Conservation (phyloP, 2,329 filamentous ascomycete genomes). For the Aphanocladium album region DNA sequence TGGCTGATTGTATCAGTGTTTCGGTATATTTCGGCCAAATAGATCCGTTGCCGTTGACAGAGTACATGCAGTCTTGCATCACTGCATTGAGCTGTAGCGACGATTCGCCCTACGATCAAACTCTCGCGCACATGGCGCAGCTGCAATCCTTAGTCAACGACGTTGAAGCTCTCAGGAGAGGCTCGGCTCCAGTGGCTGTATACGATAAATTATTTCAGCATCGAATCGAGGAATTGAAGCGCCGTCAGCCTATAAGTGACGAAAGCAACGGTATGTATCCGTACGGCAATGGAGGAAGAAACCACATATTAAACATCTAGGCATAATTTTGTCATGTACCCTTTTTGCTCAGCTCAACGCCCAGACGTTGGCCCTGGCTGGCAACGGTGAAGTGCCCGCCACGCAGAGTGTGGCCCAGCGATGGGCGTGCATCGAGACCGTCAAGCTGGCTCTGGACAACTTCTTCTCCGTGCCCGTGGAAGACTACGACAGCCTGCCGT, state of each 20-base stretch:
- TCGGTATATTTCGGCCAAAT: background rate
- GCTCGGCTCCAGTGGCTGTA: background rate
- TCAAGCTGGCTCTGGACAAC: background rate
- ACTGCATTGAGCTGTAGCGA: background rate
- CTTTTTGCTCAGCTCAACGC: background rate
- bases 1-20: background rate
- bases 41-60: background rate
- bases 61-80: background rate
- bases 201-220: background rate
- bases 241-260: background rate
- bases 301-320: background rate
- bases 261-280: background rate
- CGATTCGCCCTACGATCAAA: background rate
- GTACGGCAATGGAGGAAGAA: background rate
- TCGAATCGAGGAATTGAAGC: background rate
- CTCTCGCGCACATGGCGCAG: background rate
- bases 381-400: background rate
- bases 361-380: background rate
- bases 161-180: background rate
- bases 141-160: background rate
- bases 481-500: background rate
- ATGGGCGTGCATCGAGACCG: background rate
- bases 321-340: background rate
- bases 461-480: background rate
- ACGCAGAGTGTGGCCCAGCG: background rate